Evolutionary conservation across 2,329 filamentous ascomycete species (phyloP).

Genomic region (Myotisia sp.): DNA sequence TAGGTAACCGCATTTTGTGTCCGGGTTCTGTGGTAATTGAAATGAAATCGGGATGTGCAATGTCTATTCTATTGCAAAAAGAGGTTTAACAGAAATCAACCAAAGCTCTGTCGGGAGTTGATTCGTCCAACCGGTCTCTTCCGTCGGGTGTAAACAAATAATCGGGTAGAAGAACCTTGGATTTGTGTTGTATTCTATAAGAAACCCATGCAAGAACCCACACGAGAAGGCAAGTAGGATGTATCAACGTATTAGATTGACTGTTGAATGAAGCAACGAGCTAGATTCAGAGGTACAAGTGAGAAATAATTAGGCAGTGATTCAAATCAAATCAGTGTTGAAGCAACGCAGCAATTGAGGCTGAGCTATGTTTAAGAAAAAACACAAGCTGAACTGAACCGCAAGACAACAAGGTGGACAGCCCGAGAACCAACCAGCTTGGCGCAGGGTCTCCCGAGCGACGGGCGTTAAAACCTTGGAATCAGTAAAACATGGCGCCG

Average conservation of each 20-base stretch:
- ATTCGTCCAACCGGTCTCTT: not conserved
- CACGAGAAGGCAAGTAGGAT: not conserved
- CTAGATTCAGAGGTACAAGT: not conserved
- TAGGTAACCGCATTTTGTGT: slow-evolving; percentile 10
- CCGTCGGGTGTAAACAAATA: not conserved
- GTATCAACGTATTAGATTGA: not conserved
- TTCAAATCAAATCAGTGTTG: not conserved
- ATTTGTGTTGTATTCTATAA: not conserved
- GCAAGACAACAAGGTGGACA: too few species aligned
- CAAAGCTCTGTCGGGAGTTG: not conserved
- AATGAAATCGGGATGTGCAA: too few species aligned
- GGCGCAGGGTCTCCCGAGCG: too few species aligned
- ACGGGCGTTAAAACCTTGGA: too few species aligned
- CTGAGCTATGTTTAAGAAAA: not conserved
- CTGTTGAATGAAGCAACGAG: not conserved
- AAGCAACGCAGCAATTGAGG: too few species aligned
- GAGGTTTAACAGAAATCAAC: not conserved
- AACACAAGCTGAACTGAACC: not conserved
- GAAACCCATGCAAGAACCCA: too few species aligned
- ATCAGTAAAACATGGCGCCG: too few species aligned
- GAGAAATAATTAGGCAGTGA: not conserved
- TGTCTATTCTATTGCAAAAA: not conserved
- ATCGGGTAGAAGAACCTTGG: not conserved
- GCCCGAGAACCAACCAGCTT: too few species aligned
- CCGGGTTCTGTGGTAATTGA: too few species aligned